These are phyloP conservation scores for Claviceps digitariae DNA, from an alignment of 2,329 filamentous ascomycete species.

Conservation along the genomic window DNA sequence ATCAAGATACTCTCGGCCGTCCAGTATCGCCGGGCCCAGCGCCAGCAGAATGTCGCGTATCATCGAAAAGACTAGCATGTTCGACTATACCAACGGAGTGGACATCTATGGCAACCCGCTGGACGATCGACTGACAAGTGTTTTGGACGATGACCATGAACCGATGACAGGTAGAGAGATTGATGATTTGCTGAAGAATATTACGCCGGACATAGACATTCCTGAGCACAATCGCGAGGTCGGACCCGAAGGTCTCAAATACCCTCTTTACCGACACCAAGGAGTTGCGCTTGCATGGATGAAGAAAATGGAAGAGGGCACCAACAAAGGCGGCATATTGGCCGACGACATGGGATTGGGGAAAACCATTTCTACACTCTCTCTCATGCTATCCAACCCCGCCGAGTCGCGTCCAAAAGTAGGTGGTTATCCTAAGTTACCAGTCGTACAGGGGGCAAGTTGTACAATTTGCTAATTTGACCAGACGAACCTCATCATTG, in stretches of 20 bases:
- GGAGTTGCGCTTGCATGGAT: slow-evolving; percentile 75
- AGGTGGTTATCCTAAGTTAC: slow-evolving; percentile 7
- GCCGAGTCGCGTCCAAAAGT: slow-evolving; percentile 31
- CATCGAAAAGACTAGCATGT: slow-evolving; percentile 24
- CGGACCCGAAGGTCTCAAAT: slow-evolving; percentile 55
- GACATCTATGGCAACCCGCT: slow-evolving; percentile 25
- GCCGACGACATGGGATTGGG: slow-evolving; percentile 91
- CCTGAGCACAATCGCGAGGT: slow-evolving; percentile 48
- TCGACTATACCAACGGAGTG: slow-evolving; percentile 22
- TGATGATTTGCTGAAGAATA: slow-evolving; percentile 56
- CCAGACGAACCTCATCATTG: slow-evolving; percentile 70
- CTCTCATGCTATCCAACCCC: slow-evolving; percentile 59
- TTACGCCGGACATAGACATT: slow-evolving; percentile 57
- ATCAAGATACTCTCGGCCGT: not conserved
- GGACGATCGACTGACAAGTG: slow-evolving; percentile 17
- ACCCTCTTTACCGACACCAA: slow-evolving; percentile 67
- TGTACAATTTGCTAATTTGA: slow-evolving; percentile 16
- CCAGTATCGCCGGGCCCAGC: not conserved
- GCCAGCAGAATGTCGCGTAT: slow-evolving; percentile 17
- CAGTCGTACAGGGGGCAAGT: slow-evolving; percentile 14
- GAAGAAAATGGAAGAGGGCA: slow-evolving; percentile 61
- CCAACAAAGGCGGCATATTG: slow-evolving; percentile 76
- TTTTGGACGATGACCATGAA: slow-evolving; percentile 23
- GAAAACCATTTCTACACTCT: slow-evolving; percentile 75
- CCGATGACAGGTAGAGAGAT: slow-evolving; percentile 46